A percentile compares a stretch with the other conserved stretches of the same genome.
phyloP scores from a whole-genome alignment of 495 filamentous ascomycete species.

The Parachaetomium inaequale region DNA sequence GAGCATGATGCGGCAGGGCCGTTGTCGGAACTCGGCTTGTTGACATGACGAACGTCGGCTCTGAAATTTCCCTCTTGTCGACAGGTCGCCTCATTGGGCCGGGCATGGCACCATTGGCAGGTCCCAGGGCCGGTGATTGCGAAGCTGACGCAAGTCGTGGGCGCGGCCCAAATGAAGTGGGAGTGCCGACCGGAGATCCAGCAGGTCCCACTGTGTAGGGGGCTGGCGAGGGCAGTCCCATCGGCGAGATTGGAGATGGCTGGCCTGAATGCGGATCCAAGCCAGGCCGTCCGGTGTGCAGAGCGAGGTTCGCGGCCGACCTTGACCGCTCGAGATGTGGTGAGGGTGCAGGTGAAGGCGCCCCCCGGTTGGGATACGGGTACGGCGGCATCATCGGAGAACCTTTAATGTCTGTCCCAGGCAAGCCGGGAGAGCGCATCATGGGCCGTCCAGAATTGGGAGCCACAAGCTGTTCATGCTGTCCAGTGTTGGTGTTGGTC shows the following conservation, averaged over 20 bases:
- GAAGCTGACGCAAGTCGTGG: conserved; percentile 40
- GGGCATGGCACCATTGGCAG: conserved; percentile 20
- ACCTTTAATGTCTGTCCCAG: conserved; percentile 42
- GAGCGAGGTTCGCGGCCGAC: conserved; percentile 32
- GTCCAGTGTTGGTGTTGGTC: conserved; percentile 39
- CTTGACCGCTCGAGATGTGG: conserved; percentile 29
- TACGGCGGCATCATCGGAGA: conserved; percentile 48
- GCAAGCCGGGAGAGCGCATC: conserved; percentile 44
- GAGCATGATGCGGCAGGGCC: conserved; percentile 46
- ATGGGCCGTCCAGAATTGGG: conserved; percentile 28
- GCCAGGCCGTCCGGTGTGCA: conserved; percentile 30
- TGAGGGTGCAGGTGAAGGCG: conserved; percentile 26
- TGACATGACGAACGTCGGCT: conserved; percentile 73
- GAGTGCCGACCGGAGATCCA: conserved; percentile 30
- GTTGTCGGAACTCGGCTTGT: conserved; percentile 71
- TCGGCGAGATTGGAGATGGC: conserved; percentile 48
- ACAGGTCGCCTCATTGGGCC: conserved; percentile 58
- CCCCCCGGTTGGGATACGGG: conserved; percentile 41
- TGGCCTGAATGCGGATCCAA: conserved; percentile 34
- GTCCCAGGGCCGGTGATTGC: conserved; percentile 41
- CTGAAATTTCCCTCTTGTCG: conserved; percentile 75
- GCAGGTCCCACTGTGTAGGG: conserved; percentile 23
- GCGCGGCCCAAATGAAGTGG: conserved; percentile 25
- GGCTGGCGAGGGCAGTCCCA: conserved; percentile 29
- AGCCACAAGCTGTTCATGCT: conserved; percentile 43